Base-by-base conservation (phyloP, 2,329 filamentous ascomycete species). In the Aspergillus ustus region DNA sequence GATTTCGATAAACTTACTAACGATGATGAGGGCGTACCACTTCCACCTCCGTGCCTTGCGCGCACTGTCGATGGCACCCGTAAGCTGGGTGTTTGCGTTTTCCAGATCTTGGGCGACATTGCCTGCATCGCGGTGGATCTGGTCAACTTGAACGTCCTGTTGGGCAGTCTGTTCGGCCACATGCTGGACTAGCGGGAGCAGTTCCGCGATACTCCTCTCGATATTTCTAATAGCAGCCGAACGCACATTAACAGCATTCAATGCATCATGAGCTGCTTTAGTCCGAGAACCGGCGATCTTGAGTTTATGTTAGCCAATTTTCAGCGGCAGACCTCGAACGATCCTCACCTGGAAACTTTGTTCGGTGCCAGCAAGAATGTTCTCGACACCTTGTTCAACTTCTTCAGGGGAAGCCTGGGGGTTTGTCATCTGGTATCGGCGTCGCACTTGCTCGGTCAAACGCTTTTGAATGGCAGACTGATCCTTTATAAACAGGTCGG, bases 181-280 rank as follows among this genome's bases (percentile, higher is more conserved):
- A 69, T 97, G 90, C 74, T 93, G 87, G 86, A 97, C 96, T 58
- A 98, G 82, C 77, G 95, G 87, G 6, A 91, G 87, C 60, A 99
- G 83, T 78, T 97, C 91, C 11, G 91, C 87, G 86, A 98, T 91
- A 75, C 96, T 91, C 73, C 87, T 84, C 81, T 97, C 93, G 73
- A 98, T 97, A 84, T 96, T 94, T 78, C 93, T 87, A 68, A 99
- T 91, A 46, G 91, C 93, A 56, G 87, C 87, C 76, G 97, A 93
- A 67, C 95, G 90, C 67, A 92, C 92, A 68, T 86, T 86, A 59
- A 96, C 84, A 40, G 92, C 92, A 43, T 89, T 87, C 66, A 90
- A 89, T 46, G 92, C 91, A 77, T 96, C 91, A 53, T 92, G 73
- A 88, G 87, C 72, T 92, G 89, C 78, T 90, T 90, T 75, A 88